phyloP scores from a whole-genome alignment of 2,329 filamentous ascomycete genomes.

The Tolypocladium sp. region DNA sequence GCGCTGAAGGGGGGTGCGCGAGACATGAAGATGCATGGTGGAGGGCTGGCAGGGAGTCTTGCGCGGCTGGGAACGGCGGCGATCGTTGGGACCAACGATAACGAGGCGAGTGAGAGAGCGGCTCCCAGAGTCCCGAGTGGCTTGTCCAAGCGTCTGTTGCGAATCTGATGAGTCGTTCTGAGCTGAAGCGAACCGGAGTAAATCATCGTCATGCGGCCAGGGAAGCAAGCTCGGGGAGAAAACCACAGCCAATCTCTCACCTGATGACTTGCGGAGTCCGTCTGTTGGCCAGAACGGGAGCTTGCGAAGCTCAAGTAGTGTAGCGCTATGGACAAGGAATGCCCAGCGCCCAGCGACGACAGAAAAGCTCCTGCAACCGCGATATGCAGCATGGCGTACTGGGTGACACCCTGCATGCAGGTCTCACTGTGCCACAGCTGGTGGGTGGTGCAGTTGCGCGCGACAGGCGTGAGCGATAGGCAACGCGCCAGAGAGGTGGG shows the following conservation, averaged over 20 bases:
- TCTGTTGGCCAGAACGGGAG: not conserved
- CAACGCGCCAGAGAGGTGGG: not conserved
- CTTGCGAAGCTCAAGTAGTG: not conserved
- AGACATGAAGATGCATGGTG: not conserved
- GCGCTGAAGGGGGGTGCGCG: not conserved
- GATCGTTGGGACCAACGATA: not conserved
- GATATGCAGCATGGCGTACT: not conserved
- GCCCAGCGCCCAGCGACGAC: too few species aligned
- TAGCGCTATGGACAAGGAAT: not conserved
- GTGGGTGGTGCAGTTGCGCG: not conserved
- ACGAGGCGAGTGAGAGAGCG: not conserved
- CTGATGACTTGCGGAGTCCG: not conserved
- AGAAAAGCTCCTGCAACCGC: not conserved
- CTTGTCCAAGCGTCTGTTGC: not conserved
- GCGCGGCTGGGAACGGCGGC: not conserved
- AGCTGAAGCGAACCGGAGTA: not conserved
- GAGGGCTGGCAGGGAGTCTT: not conserved
- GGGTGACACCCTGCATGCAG: not conserved
- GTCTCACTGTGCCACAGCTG: not conserved
- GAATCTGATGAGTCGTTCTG: not conserved
- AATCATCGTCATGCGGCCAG: not conserved
- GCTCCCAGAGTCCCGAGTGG: not conserved
- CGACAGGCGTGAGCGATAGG: not conserved
- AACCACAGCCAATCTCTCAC: not conserved
- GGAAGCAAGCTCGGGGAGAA: not conserved